Percentiles rank a stretch among this genome's conserved stretches.
These are phyloP conservation scores for Anisogramma anomala DNA, from an alignment of 2,329 filamentous ascomycete genomes.

Conservation along the genomic window DNA sequence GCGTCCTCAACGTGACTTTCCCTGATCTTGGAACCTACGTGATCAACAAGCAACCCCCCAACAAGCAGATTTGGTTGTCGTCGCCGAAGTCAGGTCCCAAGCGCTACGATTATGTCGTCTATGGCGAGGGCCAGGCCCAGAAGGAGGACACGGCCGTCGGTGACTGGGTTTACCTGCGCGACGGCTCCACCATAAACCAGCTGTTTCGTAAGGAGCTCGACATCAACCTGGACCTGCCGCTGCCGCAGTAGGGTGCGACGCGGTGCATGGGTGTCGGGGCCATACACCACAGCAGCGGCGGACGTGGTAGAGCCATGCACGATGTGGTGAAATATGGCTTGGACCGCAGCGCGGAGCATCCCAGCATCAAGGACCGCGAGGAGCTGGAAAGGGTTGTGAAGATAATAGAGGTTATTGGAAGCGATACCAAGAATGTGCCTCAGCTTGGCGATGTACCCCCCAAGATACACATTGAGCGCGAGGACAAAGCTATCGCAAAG, in stretches of 20 bases:
- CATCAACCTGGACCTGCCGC: conserved; percentile 40
- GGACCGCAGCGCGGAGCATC: too few species aligned
- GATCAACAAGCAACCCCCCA: conserved; percentile 96
- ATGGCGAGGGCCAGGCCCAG: conserved; percentile 60
- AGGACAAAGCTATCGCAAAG: too few species aligned
- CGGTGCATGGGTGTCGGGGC: background rate
- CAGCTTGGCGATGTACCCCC: too few species aligned
- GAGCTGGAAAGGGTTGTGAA: too few species aligned
- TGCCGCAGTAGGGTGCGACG: conserved; percentile 9
- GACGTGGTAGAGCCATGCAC: too few species aligned
- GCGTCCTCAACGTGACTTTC: conserved; percentile 68
- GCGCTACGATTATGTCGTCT: conserved; percentile 79
- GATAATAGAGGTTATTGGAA: too few species aligned
- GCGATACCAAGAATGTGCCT: too few species aligned
- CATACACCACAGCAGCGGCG: background rate
- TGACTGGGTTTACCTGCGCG: conserved; percentile 79
- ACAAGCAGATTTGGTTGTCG: conserved; percentile 95
- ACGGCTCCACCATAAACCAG: conserved; percentile 63
- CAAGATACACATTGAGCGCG: too few species aligned
- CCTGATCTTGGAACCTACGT: conserved; percentile 70
- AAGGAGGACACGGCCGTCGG: conserved; percentile 67
- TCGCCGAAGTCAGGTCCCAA: conserved; percentile 87
- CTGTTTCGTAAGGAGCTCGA: conserved; percentile 67
- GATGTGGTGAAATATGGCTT: background rate
- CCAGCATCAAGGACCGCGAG: too few species aligned